Evolutionary conservation across 306 rosid species (phyloP), one percentile per base, ranked within the genome.

Genomic region (Quercus agrifolia): DNA sequence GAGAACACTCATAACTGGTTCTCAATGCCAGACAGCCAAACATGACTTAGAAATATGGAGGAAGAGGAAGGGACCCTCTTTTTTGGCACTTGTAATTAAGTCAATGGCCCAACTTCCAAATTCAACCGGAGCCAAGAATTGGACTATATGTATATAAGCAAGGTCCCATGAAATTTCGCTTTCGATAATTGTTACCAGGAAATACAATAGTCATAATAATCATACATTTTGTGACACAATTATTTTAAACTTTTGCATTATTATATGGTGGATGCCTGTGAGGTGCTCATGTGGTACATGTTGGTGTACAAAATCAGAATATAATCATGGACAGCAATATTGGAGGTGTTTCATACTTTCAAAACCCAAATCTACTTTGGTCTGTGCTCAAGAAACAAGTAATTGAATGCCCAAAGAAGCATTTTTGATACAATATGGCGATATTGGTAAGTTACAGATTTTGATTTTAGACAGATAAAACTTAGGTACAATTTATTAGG

Each of bases 111-210:
- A 70, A 14, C 57, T 59, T 63, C 38, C 59, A 38, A 56, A 56
- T 21, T 66, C 49, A 31, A 21, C 38, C n/a, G 51, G 14, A 58
- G 52, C 61, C 59, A 46, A 58, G 25, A 12, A 5, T 71, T 28
- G 33, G 54, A 30, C 76, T 41, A 12, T 10, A 3, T 49, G 54
- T 10, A 3, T 30, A n/a, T 15, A 70, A 35, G 44, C 33, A 70
- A 57, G 52, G 19, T 28, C 81, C 76, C 4, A 20, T 25, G 76
- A 38, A 21, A 55, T 66, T 78, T 78, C 58, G 30, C 68, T 78
- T 78, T 12, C 3, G 10, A 10, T 49, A 33, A 28, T 33, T 4
- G 49, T 46, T 56, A 31, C 23, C 61, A 27, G 6, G n/a, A 70
- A 71, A 71, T 41, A 8, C 46, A 41, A 41, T 71, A 46, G 56